Evolutionary conservation across 2,329 filamentous ascomycete genomes (phyloP), one percentile per base, ranked within the genome.

Genomic region (Colletotrichum sp.): DNA sequence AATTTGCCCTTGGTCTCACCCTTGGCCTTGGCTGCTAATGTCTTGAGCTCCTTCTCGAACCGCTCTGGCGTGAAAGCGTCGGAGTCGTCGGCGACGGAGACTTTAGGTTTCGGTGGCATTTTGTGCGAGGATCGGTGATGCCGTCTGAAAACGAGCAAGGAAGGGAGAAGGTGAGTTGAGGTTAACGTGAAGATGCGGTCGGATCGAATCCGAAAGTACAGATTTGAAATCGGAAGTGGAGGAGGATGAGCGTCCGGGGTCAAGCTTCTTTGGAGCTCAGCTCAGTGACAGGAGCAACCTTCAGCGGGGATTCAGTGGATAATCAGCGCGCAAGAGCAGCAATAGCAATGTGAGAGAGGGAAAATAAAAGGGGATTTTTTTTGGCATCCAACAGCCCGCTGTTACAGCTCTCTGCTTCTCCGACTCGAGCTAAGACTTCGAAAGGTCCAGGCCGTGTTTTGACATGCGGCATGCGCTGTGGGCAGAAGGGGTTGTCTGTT

Each of bases 11-110:
- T 81, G 7, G 83, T 84, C 61, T 86, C 81, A 18, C 81, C 77
- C 55, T 83, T 79, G 52, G 86, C 85, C 79, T 89, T 89, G 52
- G 81, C 80, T 9, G 89, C 89, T 15, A 92, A 86, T 43, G 84
- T 80, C 78, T 88, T 85, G 70, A 92, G 88, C 78, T 92, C 90
- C 74, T 84, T 84, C 79, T 91, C 89, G 79, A 91, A 91, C 65
- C 85, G 85, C 75, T 89, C 85, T n/a, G 87, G 87, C 6, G 88
- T 88, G 80, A 88, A 86, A 52, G 85, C 79, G 68, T 82, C 77
- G 16, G 82, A 74, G 77, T 78, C 68, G 52, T 64, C 52, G 25
- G 62, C 69, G 25, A 56, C 28, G 55, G 73, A 73, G 48, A 36
- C 6, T 28, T 72, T 78, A 6, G 66, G 34, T n/a, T 76, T 78